Base-by-base conservation (phyloP, 805 yeast species). In the Pichia eremophila region DNA sequence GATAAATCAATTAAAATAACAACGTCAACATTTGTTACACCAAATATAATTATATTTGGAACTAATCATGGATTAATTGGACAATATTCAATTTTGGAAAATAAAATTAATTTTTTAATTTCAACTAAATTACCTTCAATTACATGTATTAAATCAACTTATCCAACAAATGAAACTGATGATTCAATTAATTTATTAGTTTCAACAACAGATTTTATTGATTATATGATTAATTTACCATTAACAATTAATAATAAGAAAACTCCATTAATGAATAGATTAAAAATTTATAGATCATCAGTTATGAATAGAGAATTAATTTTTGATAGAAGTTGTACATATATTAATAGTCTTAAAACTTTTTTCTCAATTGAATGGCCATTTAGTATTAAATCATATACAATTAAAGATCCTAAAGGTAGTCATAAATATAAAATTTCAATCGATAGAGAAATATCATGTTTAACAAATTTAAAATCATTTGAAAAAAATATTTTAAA, bases 21-120 rank as follows among this genome's bases (percentile, higher is more conserved):
- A 15, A 54, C 61, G 5, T 56, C 62, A 36, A 60, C 62, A 25
- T 63, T 67, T 62, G 50, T 57, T 5, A 57, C 67, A 14, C 48
- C 53, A n/a, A 39, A 51, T 8, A 51, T 56, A 2, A 19, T 65
- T 14, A 35, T 55, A 1, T 47, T 57, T 36, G 68, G 67, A 5
- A 52, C 63, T 27, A 51, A 54, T 10, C 52, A 54, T 36, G 69
- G 69, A 6, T 54, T 50, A 19, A 47, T 65, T 14, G 61, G 61
- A 0, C 63, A 62, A 43, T 52, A 58, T 47, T 55, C 60, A 41
- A 36, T 43, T 2, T 39, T 40, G 12, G 54, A 58, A 4, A 37
- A 40, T 7, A 35, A 45, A 14, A 63, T 66, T 2, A 39, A 52
- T 14, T 64, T 51, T 45, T 47, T 64, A 15, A 46, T 54, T 17